Base-by-base conservation (phyloP, 805 yeast genomes). In the Candida incommunis region DNA sequence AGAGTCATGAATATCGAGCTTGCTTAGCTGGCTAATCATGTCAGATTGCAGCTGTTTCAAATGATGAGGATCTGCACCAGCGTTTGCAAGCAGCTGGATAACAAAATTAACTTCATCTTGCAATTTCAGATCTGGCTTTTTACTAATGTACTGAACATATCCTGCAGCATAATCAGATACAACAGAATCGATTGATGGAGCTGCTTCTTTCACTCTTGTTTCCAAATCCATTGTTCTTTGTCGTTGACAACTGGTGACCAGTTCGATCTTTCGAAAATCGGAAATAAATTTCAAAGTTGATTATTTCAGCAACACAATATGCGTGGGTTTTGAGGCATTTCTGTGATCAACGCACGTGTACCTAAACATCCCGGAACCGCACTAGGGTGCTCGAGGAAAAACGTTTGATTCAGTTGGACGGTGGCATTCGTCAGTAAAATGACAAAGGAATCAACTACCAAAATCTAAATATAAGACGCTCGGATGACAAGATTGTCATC, bases 131-230 rank as follows among this genome's bases (percentile, higher is more conserved):
- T 75, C 79, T 0, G 92, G 85, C 18, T 83, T 70, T 43, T 68
- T 70, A n/a, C 86, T 76, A 18, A 92, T 66, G 65, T 87, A 88
- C 48, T 81, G 80, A 45, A 86, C 59, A 55, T 88, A 92, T 1
- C 98, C 98, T 31, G 81, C 80, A 2, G 95, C 94, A 60, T 92
- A 92, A 50, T 87, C 92, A 1, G 80, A 70, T 72, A 92, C 95
- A 9, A 87, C 76, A 1, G 88, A 80, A 56, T 92, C 98, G 41
- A 92, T 72, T 0, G 82, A 69, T 2, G 95, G 88, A 2, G 80
- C 92, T 0, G 95, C 90, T 61, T 81, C 84, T 49, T 95, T 81
- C 4, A 88, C 78, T 58, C 82, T 86, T 18, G 58, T 55, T 11
- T 52, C 47, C 3, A 54, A 18, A 22, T 29, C 18, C 45, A 43